Conservation (phyloP, 805 yeast genomes). For the Starmerella stellata region DNA sequence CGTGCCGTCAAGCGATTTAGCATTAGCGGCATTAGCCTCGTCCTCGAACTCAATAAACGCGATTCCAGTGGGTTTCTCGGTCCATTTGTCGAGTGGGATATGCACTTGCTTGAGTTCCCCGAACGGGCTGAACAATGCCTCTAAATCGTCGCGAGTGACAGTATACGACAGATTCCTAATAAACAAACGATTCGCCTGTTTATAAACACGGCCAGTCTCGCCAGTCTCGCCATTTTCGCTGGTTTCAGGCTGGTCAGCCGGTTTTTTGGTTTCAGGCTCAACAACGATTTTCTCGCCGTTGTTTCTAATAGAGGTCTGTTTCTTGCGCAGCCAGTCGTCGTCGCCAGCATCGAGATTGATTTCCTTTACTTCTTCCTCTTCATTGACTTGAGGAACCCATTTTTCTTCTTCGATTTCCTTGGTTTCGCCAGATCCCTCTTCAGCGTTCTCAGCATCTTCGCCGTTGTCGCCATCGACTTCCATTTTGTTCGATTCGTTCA, state of each 20-base stretch:
- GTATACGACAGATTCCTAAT: constrained; percentile 69
- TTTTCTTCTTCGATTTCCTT: background rate
- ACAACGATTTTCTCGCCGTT: constrained; percentile 12
- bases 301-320: constrained; percentile 54
- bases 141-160: constrained; percentile 64
- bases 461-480: constrained; percentile 25
- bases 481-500: background rate
- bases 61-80: constrained; percentile 82
- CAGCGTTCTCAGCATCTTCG: constrained; percentile 18
- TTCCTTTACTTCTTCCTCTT: constrained; percentile 31
- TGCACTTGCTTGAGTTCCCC: constrained; percentile 80
- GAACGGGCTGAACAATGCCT: constrained; percentile 40
- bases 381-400: constrained; percentile 5
- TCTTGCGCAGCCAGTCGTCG: constrained; percentile 68
- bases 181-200: constrained; percentile 64
- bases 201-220: no score
- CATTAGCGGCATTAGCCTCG: constrained; percentile 55
- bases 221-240: no score
- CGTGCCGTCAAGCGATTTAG: constrained; percentile 61
- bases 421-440: constrained; percentile 19
- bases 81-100: constrained; percentile 75
- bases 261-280: constrained; percentile 12
- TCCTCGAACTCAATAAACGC: constrained; percentile 63
- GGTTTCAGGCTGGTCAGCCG: constrained; percentile 32
- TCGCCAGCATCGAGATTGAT: constrained; percentile 61